Evolutionary conservation across 352 stramenopile genomes (phyloP).

Genomic region (Poterioochromonas sp.): DNA sequence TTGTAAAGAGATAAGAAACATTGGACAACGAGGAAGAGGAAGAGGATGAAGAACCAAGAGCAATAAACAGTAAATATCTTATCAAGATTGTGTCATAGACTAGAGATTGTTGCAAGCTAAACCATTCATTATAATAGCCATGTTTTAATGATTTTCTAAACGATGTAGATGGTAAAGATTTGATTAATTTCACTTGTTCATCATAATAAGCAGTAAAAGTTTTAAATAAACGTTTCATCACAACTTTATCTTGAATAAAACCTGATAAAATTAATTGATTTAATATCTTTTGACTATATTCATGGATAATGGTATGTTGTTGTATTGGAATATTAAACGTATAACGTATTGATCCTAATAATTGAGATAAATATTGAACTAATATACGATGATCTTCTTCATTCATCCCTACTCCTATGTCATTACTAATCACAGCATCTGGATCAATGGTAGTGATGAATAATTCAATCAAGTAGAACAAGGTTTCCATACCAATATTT

Average conservation of each 20-base stretch:
- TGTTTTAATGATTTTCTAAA: too few relatives aligned
- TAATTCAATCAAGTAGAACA: background rate
- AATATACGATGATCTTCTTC: background rate
- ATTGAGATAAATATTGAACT: conserved; percentile 10
- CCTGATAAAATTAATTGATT: background rate
- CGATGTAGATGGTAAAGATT: too few relatives aligned
- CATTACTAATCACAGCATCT: background rate
- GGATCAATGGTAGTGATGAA: background rate
- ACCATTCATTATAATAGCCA: too few relatives aligned
- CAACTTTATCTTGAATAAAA: conserved; percentile 2
- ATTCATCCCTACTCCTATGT: background rate
- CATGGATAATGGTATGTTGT: too few relatives aligned
- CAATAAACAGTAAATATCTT: too few relatives aligned
- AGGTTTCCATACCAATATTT: background rate
- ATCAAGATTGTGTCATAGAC: too few relatives aligned
- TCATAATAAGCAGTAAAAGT: background rate
- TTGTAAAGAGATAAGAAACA: too few relatives aligned
- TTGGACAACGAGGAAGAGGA: too few relatives aligned
- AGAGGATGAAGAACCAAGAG: too few relatives aligned
- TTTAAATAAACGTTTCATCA: background rate
- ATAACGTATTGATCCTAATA: background rate
- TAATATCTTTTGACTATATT: background rate
- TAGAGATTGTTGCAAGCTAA: too few relatives aligned
- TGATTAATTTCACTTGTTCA: too few relatives aligned
- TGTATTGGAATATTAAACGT: background rate